Conservation (phyloP, 805 yeast genomes). For the Wickerhamiella cacticola region DNA sequence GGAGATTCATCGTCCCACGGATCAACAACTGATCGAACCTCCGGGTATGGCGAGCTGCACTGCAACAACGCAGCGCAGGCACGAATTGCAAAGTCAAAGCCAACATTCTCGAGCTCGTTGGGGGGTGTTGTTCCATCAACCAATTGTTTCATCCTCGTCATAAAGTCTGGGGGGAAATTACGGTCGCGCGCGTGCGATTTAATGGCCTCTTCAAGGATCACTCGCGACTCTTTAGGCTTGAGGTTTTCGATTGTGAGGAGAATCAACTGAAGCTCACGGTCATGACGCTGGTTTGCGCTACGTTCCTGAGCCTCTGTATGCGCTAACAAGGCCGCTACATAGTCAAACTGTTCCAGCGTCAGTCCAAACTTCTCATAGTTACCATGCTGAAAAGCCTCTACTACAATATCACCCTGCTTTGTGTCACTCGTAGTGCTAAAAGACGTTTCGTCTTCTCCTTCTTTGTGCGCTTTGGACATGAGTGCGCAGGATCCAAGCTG, state of each 20-base stretch:
- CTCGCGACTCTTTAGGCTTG: background rate
- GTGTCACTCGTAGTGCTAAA: background rate
- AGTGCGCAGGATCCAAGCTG: no score
- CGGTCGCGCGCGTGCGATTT: slow-evolving; percentile 7
- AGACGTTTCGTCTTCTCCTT: background rate
- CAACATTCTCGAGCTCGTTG: slow-evolving; percentile 1
- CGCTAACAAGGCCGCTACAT: background rate
- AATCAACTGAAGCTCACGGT: background rate
- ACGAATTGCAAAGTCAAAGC: slow-evolving; percentile 20
- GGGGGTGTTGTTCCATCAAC: background rate
- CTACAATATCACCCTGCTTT: background rate
- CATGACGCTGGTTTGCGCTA: slow-evolving; percentile 5
- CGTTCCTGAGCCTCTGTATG: background rate
- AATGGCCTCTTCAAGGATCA: background rate
- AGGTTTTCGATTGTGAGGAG: background rate
- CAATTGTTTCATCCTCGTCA: background rate
- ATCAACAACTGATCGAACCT: slow-evolving; percentile 44
- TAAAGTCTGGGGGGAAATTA: slow-evolving; percentile 8
- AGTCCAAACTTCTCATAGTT: slow-evolving; percentile 3
- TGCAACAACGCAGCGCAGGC: slow-evolving; percentile 34
- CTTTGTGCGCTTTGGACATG: background rate
- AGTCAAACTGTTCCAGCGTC: slow-evolving; percentile 3
- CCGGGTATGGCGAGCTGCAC: slow-evolving; percentile 45
- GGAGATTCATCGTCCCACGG: slow-evolving; percentile 39
- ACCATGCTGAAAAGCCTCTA: background rate